Evolutionary conservation across 2,329 filamentous ascomycete genomes (phyloP).

Genomic region (Fusarium neocosmosporiellum): DNA sequence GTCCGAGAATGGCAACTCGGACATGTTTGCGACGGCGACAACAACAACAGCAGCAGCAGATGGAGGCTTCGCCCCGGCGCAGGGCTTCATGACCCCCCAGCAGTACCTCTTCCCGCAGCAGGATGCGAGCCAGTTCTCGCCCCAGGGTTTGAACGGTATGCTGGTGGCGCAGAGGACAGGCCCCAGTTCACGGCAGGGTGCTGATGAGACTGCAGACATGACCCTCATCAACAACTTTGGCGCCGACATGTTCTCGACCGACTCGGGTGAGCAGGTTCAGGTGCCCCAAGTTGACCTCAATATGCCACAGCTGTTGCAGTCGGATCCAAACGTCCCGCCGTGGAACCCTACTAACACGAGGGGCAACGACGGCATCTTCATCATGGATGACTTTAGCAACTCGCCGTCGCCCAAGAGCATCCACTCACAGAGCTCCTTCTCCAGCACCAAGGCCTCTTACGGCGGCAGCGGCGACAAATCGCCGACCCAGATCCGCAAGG

Average conservation of each 20-base stretch:
- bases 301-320: constrained; percentile 53
- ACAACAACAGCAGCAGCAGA: constrained; percentile 21
- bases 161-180: constrained; percentile 13
- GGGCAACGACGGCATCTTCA: constrained; percentile 47
- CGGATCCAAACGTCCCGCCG: constrained; percentile 51
- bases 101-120: constrained; percentile 54
- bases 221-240: constrained; percentile 49
- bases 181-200: constrained; percentile 22
- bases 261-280: constrained; percentile 40
- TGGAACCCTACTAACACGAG: constrained; percentile 56
- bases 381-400: constrained; percentile 54
- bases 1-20: constrained; percentile 33
- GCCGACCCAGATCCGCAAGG: constrained; percentile 54
- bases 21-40: constrained; percentile 46
- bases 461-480: constrained; percentile 41
- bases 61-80: constrained; percentile 46
- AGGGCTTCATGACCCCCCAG: constrained; percentile 52
- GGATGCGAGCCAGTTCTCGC: constrained; percentile 35
- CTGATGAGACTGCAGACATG: constrained; percentile 44
- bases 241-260: constrained; percentile 43
- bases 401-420: constrained; percentile 47
- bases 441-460: constrained; percentile 39
- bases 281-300: constrained; percentile 48
- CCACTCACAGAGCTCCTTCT: constrained; percentile 47
- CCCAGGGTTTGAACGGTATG: constrained; percentile 43